Conservation (phyloP, 2,329 filamentous ascomycete genomes). For the Fusarium lyarnte region DNA sequence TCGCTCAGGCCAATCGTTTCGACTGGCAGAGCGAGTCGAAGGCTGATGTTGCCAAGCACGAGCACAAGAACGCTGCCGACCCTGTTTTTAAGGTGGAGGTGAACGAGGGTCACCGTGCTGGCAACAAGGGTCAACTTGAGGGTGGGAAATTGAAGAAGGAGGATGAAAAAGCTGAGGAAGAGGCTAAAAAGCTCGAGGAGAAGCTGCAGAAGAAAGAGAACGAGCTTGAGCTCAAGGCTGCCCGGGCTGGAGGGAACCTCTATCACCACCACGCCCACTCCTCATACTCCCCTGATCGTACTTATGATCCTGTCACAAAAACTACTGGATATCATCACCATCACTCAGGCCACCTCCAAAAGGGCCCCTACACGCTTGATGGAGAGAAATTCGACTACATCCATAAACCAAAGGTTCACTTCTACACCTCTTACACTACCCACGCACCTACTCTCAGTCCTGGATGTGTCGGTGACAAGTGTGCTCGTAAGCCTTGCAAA, state of each 20-base stretch:
- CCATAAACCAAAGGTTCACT: slow-evolving; percentile 19
- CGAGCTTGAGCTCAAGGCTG: neutral
- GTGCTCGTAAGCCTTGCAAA: slow-evolving; percentile 40
- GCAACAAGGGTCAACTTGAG: neutral
- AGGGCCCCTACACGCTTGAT: neutral
- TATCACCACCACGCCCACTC: slow-evolving; percentile 1
- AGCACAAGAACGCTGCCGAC: neutral
- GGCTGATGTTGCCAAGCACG: slow-evolving; percentile 3
- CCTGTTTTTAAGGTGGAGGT: slow-evolving; percentile 1
- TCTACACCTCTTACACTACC: slow-evolving; percentile 15
- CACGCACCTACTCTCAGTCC: slow-evolving; percentile 26
- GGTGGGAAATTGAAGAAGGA: neutral
- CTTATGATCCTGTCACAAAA: neutral
- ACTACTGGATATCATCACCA: slow-evolving; percentile 3
- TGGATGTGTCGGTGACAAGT: slow-evolving; percentile 34
- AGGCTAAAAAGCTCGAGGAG: neutral
- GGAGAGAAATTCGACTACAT: slow-evolving; percentile 25
- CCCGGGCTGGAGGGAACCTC: neutral
- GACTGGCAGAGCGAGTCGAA: slow-evolving; percentile 4
- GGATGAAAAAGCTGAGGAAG: neutral
- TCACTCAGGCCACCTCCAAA: neutral
- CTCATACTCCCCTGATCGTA: neutral
- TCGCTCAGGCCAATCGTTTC: slow-evolving; percentile 33
- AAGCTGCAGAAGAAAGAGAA: slow-evolving; percentile 8
- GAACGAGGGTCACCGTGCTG: neutral